A percentile compares a stretch with the other conserved stretches of the same genome.
phyloP scores from a whole-genome alignment of 192 early-diverging fungal species.

The Phlyctochytrium planicorne region DNA sequence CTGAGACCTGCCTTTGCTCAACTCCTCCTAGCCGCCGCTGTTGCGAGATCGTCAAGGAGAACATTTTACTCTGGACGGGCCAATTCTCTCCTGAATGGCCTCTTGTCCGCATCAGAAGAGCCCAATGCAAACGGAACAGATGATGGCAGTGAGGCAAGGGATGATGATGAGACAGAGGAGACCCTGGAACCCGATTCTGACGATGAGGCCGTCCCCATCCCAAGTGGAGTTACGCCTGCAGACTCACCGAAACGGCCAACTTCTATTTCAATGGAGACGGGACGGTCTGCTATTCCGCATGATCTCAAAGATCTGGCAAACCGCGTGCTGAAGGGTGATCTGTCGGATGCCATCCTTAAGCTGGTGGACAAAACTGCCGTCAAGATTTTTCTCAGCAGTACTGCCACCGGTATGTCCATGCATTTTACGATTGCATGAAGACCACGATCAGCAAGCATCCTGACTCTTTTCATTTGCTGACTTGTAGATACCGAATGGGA shows the following conservation, averaged over 20 bases:
- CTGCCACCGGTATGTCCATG: not conserved
- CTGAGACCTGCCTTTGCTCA: not conserved
- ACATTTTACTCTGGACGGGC: not conserved
- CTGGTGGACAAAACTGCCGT: not conserved
- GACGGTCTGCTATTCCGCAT: constrained; percentile 1
- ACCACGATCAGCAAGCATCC: not conserved
- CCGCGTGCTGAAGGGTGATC: not conserved
- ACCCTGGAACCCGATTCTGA: constrained; percentile 1
- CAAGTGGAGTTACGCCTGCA: not conserved
- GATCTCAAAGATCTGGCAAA: not conserved
- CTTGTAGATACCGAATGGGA: constrained; percentile 17
- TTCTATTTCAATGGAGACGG: not conserved
- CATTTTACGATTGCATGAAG: not conserved
- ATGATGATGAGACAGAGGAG: not conserved
- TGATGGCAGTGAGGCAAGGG: not conserved
- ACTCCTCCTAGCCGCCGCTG: not conserved
- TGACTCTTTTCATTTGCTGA: not conserved
- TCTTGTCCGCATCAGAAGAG: not conserved
- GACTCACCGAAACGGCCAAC: not conserved
- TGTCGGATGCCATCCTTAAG: constrained; percentile 4
- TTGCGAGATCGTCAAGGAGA: not conserved
- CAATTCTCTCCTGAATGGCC: not conserved
- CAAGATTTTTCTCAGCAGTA: constrained; percentile 6
- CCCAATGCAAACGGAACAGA: not conserved
- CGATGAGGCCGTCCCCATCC: constrained; percentile 4